These are phyloP conservation scores for Drosera spatulata DNA, from an alignment of 179 eudicot genomes.

Conservation along the genomic window DNA sequence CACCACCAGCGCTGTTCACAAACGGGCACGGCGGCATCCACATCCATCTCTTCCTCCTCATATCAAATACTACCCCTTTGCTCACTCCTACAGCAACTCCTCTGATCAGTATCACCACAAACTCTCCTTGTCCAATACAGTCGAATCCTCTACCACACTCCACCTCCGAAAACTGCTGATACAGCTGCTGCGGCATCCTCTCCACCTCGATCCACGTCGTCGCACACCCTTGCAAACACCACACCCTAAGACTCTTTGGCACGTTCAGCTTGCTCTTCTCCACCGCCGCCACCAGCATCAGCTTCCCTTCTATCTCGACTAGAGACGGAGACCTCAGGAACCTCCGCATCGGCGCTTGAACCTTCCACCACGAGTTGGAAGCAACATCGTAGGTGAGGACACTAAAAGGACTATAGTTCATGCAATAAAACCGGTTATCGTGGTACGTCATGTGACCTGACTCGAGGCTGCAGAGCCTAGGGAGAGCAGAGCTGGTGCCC, in stretches of 20 bases:
- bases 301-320: slow-evolving; percentile 35
- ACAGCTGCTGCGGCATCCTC: slow-evolving; percentile 87
- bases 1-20: slow-evolving; percentile 5
- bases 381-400: slow-evolving; percentile 45
- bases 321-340: slow-evolving; percentile 66
- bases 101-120: slow-evolving; percentile 37
- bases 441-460: slow-evolving; percentile 55
- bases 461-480: slow-evolving; percentile 78
- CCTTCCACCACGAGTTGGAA: slow-evolving; percentile 55
- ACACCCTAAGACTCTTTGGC: slow-evolving; percentile 64
- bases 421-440: slow-evolving; percentile 51
- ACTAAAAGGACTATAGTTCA: slow-evolving; percentile 80
- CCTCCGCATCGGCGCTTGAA: slow-evolving; percentile 88
- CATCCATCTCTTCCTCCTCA: slow-evolving; percentile 46
- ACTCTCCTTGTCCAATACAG: slow-evolving; percentile 67
- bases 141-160: slow-evolving; percentile 59
- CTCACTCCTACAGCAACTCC: slow-evolving; percentile 13
- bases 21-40: slow-evolving; percentile 73
- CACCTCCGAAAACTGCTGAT: slow-evolving; percentile 47
- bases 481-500: slow-evolving; percentile 57
- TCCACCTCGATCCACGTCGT: slow-evolving; percentile 74
- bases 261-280: slow-evolving; percentile 90
- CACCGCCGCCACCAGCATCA: slow-evolving; percentile 60
- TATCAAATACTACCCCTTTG: slow-evolving; percentile 59
- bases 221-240: slow-evolving; percentile 63